These are phyloP conservation scores for Codiaeum variegatum DNA, from an alignment of 441 rosid genomes.

Conservation along the genomic window DNA sequence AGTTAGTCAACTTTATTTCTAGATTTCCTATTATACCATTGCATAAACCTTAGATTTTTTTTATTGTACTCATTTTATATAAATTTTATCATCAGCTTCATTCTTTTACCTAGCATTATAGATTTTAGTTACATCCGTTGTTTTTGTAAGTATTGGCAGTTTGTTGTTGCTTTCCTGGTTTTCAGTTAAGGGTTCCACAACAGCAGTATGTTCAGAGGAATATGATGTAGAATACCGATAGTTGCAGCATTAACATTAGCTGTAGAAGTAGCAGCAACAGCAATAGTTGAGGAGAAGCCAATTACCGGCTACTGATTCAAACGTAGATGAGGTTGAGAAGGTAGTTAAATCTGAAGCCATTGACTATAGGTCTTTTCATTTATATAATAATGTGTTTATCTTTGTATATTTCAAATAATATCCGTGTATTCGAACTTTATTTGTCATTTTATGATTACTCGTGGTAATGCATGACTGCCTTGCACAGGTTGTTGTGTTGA, in stretches of 20 bases:
- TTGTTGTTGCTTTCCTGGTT: constrained; percentile 28
- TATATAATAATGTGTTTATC: neutral
- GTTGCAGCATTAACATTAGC: constrained; percentile 40
- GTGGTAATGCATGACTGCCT: neutral
- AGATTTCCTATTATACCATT: neutral
- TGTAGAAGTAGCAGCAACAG: constrained; percentile 42
- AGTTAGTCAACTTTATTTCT: neutral
- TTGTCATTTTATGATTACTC: neutral
- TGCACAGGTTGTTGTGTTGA: neutral
- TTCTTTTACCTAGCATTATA: neutral
- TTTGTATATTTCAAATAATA: neutral
- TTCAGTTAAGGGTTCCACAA: constrained; percentile 63
- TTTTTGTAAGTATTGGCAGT: constrained; percentile 16
- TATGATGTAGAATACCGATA: constrained; percentile 50
- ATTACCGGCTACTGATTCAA: constrained; percentile 39
- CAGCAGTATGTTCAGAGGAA: constrained; percentile 82
- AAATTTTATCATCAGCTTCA: neutral
- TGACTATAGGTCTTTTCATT: constrained; percentile 56
- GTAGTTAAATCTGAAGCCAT: constrained; percentile 71
- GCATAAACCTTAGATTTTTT: constrained; percentile 16
- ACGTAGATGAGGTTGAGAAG: constrained; percentile 73
- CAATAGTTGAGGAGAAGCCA: constrained; percentile 74
- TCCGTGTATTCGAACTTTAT: neutral
- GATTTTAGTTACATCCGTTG: constrained; percentile 12
- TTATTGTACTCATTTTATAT: neutral